Evolutionary conservation across 805 yeast genomes (phyloP).

Genomic region (Saturnispora kantuleensis): DNA sequence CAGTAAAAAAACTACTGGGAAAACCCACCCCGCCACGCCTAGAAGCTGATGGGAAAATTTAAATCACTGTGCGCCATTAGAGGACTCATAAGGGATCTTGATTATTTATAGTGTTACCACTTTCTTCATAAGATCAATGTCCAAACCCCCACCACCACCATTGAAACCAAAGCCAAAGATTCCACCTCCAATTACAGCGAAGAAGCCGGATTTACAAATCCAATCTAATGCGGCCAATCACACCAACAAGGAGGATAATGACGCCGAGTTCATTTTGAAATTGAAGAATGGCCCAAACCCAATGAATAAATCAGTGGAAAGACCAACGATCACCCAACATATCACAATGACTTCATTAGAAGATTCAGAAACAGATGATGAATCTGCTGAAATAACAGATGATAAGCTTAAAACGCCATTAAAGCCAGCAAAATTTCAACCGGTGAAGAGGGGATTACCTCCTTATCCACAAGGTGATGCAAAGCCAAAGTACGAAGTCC

Average conservation of each 20-base stretch:
- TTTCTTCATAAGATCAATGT: neutral
- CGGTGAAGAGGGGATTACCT: conserved; percentile 4
- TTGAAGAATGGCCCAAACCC: conserved; percentile 11
- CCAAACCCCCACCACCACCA: conserved; percentile 23
- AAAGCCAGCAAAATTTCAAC: neutral
- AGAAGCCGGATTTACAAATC: conserved; percentile 16
- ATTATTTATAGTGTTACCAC: too few species aligned
- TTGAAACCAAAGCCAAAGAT: conserved; percentile 27
- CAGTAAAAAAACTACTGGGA: too few species aligned
- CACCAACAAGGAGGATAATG: neutral
- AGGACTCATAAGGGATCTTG: too few species aligned
- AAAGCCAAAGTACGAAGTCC: neutral
- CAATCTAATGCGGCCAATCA: neutral
- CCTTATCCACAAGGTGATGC: neutral
- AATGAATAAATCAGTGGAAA: conserved; percentile 4
- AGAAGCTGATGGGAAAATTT: too few species aligned
- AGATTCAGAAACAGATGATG: conserved; percentile 5
- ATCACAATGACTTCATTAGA: conserved; percentile 5
- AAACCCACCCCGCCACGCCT: too few species aligned
- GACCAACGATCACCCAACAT: conserved; percentile 8
- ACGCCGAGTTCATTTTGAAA: conserved; percentile 9
- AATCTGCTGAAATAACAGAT: neutral
- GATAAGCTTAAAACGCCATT: neutral
- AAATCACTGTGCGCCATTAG: too few species aligned
- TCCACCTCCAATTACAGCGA: conserved; percentile 20